phyloP scores from a whole-genome alignment of 2,329 filamentous ascomycete species.

The Pseudogymnoascus sp. region DNA sequence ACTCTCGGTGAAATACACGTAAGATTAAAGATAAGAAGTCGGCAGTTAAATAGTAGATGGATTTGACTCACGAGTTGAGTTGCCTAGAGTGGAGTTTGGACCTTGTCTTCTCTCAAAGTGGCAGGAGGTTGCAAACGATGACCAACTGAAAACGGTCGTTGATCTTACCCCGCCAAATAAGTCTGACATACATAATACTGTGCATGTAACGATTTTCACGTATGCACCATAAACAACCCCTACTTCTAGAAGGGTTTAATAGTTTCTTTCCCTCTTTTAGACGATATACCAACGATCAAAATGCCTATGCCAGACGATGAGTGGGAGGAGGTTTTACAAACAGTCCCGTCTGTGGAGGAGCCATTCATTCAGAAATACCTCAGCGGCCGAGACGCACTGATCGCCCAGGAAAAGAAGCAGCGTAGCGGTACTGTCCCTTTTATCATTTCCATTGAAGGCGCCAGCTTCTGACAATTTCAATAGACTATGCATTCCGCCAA shows the following conservation, averaged over 20 bases:
- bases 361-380: conserved; percentile 79
- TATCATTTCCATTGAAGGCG: conserved; percentile 20
- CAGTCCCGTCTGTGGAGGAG: conserved; percentile 54
- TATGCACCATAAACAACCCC: conserved; percentile 4
- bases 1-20: not conserved
- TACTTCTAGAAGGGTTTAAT: not conserved
- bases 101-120: not conserved
- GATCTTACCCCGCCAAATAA: not conserved
- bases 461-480: conserved; percentile 9
- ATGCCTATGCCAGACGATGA: conserved; percentile 40
- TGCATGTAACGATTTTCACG: not conserved
- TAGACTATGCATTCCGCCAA: conserved; percentile 64
- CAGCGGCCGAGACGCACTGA: conserved; percentile 64
- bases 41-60: not conserved
- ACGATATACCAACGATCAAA: not conserved
- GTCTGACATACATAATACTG: not conserved
- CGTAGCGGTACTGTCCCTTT: conserved; percentile 57
- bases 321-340: conserved; percentile 50
- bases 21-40: not conserved
- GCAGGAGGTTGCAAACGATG: conserved; percentile 7
- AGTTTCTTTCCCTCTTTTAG: not conserved
- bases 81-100: not conserved
- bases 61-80: conserved; percentile 3
- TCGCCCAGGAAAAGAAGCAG: conserved; percentile 72
- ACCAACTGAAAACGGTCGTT: conserved; percentile 2